Conservation (phyloP, 73 alveolate species). For the Paraurostyla sp. region DNA sequence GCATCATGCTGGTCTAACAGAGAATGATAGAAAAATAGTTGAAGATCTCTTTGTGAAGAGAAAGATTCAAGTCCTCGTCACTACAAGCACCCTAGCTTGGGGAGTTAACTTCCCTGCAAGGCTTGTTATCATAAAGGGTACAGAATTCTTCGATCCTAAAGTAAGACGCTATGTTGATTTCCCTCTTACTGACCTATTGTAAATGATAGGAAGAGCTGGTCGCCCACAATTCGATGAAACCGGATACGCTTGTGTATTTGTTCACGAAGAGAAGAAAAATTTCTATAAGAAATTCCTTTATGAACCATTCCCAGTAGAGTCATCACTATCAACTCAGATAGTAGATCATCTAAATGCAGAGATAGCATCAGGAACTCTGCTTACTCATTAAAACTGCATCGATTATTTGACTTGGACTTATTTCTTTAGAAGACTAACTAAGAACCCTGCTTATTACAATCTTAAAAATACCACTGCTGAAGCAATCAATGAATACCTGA, state of each 20-base stretch:
- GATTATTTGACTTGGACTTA: conserved; percentile 97
- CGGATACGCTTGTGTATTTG: conserved; percentile 96
- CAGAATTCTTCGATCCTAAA: conserved; percentile 99
- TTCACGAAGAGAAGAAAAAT: conserved; percentile 97
- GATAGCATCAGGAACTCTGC: conserved; percentile 97
- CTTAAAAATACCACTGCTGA: conserved; percentile 70
- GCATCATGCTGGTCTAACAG: conserved; percentile 99
- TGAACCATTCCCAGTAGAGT: conserved; percentile 99
- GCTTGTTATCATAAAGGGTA: conserved; percentile 98
- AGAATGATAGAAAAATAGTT: conserved; percentile 98
- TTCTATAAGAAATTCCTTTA: conserved; percentile 98
- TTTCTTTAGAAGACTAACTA: conserved; percentile 95
- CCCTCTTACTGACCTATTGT: conserved; percentile 95
- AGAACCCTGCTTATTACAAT: conserved; percentile 97
- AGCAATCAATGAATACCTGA: conserved; percentile 72
- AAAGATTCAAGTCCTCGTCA: conserved; percentile 95
- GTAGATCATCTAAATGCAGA: conserved; percentile 99
- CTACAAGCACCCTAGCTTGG: conserved; percentile 99
- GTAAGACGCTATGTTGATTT: conserved; percentile 98
- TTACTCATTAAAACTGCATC: conserved; percentile 81
- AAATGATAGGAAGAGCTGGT: conserved; percentile 99
- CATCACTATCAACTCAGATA: conserved; percentile 93
- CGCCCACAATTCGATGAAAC: conserved; percentile 98
- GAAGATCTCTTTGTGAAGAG: conserved; percentile 97
- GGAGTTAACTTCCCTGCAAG: conserved; percentile 99